Conservation (phyloP, 805 yeast genomes). For the Kodamaea laetipori region DNA sequence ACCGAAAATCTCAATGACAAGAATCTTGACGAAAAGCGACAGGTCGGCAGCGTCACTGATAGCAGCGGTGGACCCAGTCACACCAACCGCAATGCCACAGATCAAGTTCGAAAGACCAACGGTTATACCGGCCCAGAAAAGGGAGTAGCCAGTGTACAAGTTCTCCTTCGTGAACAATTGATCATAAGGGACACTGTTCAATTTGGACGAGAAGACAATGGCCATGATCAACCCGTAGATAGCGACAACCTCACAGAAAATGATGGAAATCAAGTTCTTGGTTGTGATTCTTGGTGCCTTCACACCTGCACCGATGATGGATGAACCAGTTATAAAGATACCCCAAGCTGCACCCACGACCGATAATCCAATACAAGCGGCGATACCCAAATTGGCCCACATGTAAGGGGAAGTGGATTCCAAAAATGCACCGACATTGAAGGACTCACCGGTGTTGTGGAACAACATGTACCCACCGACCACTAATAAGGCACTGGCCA, state of each 20-base stretch:
- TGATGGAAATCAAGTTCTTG: constrained; percentile 92
- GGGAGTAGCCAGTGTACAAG: constrained; percentile 89
- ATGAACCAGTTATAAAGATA: constrained; percentile 90
- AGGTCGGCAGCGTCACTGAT: constrained; percentile 97
- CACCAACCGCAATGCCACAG: constrained; percentile 96
- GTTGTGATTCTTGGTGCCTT: constrained; percentile 97
- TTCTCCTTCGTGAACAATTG: constrained; percentile 76
- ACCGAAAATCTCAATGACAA: constrained; percentile 97
- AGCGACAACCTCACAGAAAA: constrained; percentile 99
- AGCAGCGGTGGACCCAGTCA: constrained; percentile 99
- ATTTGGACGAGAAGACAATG: constrained; percentile 91
- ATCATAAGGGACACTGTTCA: constrained; percentile 65
- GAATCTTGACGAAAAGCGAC: constrained; percentile 88
- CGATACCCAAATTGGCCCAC: constrained; percentile 95
- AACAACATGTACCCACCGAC: constrained; percentile 68
- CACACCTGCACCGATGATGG: constrained; percentile 97
- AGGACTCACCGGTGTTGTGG: constrained; percentile 89
- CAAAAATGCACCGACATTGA: constrained; percentile 88
- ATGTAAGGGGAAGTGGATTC: constrained; percentile 87
- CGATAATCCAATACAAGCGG: constrained; percentile 86
- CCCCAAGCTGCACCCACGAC: constrained; percentile 99
- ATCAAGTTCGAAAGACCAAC: constrained; percentile 92
- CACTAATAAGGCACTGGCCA: constrained; percentile 35
- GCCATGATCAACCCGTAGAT: constrained; percentile 97
- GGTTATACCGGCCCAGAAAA: constrained; percentile 98